phyloP scores from a whole-genome alignment of 2,329 filamentous ascomycete species.

The Sporothrix brasiliensis region DNA sequence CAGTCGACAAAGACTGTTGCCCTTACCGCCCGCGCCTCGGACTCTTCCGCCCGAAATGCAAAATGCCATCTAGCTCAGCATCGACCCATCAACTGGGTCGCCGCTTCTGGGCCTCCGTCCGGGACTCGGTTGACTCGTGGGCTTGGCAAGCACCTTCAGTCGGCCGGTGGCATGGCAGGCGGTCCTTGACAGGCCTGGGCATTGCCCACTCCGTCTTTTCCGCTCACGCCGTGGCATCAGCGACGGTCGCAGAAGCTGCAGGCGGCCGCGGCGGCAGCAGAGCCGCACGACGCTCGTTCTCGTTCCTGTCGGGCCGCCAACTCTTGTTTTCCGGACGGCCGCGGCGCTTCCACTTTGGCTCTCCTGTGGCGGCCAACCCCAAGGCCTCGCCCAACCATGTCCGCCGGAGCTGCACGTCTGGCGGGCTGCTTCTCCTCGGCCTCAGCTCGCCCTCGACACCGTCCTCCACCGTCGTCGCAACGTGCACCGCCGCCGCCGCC shows the following conservation, averaged over 20 bases:
- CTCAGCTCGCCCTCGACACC: constrained; percentile 47
- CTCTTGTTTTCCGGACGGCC: constrained; percentile 21
- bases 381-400: constrained; percentile 47
- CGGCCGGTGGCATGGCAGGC: constrained; percentile 27
- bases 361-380: not conserved
- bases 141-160: constrained; percentile 35
- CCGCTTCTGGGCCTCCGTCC: constrained; percentile 43
- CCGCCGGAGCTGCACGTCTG: constrained; percentile 57
- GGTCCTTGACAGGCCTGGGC: constrained; percentile 29
- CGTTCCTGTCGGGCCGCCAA: constrained; percentile 25
- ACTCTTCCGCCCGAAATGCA: constrained; percentile 31
- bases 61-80: constrained; percentile 44
- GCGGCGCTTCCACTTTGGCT: not conserved
- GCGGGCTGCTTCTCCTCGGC: constrained; percentile 57
- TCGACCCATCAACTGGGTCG: constrained; percentile 45
- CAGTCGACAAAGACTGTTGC: not conserved
- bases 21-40: not conserved
- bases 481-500: constrained; percentile 47
- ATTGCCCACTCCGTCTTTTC: constrained; percentile 31
- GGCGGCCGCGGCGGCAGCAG: constrained; percentile 21
- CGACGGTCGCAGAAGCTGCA: constrained; percentile 20
- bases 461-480: constrained; percentile 46
- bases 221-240: constrained; percentile 3
- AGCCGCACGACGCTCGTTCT: constrained; percentile 20
- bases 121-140: constrained; percentile 39